A percentile compares a stretch with the other conserved stretches of the same genome.
phyloP scores from a whole-genome alignment of 2,329 filamentous ascomycete species.

The Botrytis galanthina region DNA sequence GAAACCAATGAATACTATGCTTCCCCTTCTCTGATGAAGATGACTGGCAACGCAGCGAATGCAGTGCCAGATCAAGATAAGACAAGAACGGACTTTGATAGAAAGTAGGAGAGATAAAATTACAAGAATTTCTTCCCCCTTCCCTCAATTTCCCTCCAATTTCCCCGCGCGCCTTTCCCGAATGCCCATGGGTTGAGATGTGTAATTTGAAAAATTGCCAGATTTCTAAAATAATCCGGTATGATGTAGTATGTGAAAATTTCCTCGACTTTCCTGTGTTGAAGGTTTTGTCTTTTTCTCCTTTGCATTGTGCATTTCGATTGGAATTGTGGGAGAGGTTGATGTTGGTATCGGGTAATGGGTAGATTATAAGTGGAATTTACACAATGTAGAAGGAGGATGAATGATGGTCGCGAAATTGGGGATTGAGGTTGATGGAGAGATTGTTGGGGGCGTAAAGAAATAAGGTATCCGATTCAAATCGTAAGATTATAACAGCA shows the following conservation, averaged over 20 bases:
- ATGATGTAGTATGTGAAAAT: background rate
- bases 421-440: background rate
- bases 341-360: background rate
- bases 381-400: constrained; percentile 8
- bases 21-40: background rate
- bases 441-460: background rate
- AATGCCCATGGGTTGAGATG: constrained; percentile 11
- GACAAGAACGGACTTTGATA: background rate
- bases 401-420: background rate
- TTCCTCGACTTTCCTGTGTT: background rate
- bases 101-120: constrained; percentile 17
- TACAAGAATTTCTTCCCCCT: constrained; percentile 10
- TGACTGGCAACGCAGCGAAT: background rate
- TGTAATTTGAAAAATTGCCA: constrained; percentile 3
- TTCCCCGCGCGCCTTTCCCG: constrained; percentile 10
- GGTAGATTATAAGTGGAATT: background rate
- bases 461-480: background rate
- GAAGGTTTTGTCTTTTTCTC: background rate
- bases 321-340: background rate
- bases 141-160: background rate
- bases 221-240: constrained; percentile 2
- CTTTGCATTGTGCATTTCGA: background rate
- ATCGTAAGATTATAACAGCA: background rate
- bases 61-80: constrained; percentile 7
- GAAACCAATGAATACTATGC: background rate